These are phyloP conservation scores for Venturia nashicola DNA, from an alignment of 2,329 filamentous ascomycete species.

Conservation along the genomic window DNA sequence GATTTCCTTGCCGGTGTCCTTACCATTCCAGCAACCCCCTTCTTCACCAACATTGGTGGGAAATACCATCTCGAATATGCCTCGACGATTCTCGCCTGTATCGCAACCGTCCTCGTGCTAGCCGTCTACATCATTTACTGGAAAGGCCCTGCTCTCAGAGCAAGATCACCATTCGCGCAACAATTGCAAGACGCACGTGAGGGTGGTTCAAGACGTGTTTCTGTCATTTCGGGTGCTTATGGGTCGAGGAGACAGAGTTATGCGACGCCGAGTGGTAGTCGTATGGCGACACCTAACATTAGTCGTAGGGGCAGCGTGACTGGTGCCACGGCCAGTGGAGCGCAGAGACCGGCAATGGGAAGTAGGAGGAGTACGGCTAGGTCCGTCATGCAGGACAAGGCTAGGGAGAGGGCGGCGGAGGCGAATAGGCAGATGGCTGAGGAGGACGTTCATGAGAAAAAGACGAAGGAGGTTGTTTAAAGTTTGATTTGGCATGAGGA, in stretches of 20 bases:
- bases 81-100: constrained; percentile 41
- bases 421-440: constrained; percentile 5
- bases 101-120: constrained; percentile 35
- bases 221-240: constrained; percentile 3
- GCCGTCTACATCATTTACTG: constrained; percentile 42
- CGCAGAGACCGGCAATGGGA: neutral
- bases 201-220: constrained; percentile 1
- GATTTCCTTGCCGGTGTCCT: constrained; percentile 64
- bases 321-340: neutral
- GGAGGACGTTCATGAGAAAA: neutral
- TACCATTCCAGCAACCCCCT: constrained; percentile 36
- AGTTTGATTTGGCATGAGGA: neutral
- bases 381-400: neutral
- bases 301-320: constrained; percentile 2
- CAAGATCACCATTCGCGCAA: constrained; percentile 41
- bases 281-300: neutral
- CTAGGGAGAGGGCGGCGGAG: neutral
- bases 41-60: constrained; percentile 10
- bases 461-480: neutral
- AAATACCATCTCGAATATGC: constrained; percentile 38
- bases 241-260: constrained; percentile 4
- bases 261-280: neutral
- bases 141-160: constrained; percentile 43
- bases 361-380: neutral
- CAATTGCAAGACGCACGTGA: constrained; percentile 17